These are phyloP conservation scores for Aspergillus fijiensis DNA, from an alignment of 2,329 filamentous ascomycete species.

Conservation along the genomic window DNA sequence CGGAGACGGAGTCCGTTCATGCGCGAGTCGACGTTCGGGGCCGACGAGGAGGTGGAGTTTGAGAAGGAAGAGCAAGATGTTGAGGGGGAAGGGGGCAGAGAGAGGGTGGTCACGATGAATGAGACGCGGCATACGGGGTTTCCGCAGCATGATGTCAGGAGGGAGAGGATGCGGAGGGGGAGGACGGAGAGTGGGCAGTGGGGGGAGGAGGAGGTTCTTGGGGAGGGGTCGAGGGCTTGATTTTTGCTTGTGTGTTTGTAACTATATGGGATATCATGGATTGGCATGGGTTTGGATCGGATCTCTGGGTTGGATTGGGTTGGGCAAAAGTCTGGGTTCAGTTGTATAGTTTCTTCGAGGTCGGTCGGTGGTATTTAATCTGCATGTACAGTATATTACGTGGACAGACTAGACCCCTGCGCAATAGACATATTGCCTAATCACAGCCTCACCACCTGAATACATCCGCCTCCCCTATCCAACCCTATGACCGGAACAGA, in stretches of 20 bases:
- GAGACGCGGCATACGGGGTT: not conserved
- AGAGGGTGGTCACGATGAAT: not conserved
- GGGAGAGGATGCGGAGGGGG: not conserved
- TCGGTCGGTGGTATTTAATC: no score
- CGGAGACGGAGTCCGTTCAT: conserved; percentile 32
- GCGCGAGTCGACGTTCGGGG: conserved; percentile 27
- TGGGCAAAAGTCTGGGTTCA: no score
- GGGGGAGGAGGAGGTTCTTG: not conserved
- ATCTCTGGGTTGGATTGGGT: no score
- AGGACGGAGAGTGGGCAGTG: not conserved
- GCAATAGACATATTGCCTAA: no score
- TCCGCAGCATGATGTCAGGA: not conserved
- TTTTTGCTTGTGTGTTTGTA: no score
- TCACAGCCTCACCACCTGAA: no score
- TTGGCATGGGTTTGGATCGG: no score
- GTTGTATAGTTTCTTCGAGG: no score
- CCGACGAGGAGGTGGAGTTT: conserved; percentile 9
- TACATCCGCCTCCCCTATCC: no score
- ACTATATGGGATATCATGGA: no score
- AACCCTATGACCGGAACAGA: not conserved
- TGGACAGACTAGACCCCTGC: no score
- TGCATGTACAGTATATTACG: no score
- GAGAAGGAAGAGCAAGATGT: not conserved
- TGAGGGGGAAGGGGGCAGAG: not conserved
- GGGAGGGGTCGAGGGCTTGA: not conserved